Evolutionary conservation across 2,329 filamentous ascomycete species (phyloP).

Genomic region (Bipolaris zeicola): DNA sequence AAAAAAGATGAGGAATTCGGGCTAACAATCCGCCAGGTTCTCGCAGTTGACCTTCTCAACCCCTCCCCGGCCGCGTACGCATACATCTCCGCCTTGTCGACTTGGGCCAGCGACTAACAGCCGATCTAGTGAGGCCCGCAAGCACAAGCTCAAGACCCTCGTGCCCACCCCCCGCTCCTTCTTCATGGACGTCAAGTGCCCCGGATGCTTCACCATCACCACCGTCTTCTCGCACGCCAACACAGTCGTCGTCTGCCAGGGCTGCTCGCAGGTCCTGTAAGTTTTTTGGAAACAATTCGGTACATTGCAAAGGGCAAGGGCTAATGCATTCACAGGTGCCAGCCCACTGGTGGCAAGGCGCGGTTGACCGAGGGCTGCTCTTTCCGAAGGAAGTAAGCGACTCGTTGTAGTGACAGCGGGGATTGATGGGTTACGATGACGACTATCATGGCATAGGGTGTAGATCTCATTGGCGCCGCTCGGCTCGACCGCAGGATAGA

Average conservation of each 20-base stretch:
- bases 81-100: conserved; percentile 17
- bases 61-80: conserved; percentile 80
- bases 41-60: conserved; percentile 99
- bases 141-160: conserved; percentile 99
- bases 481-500: conserved; percentile 52
- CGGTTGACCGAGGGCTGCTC: conserved; percentile 99
- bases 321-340: conserved; percentile 64
- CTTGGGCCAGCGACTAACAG: conserved; percentile 34
- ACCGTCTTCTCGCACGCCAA: conserved; percentile 99
- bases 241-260: conserved; percentile 99
- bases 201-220: conserved; percentile 99
- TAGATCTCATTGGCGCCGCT: conserved; percentile 50
- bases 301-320: conserved; percentile 9
- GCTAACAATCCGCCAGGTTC: conserved; percentile 70
- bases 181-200: conserved; percentile 99
- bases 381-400: conserved; percentile 98
- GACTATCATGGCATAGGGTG: conserved; percentile 46
- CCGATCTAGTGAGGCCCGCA: conserved; percentile 77
- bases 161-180: conserved; percentile 97
- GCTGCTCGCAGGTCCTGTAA: conserved; percentile 94
- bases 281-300: conserved; percentile 17
- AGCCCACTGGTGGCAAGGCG: conserved; percentile 99
- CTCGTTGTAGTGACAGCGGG: conserved; percentile 33
- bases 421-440: conserved; percentile 47
- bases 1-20: conserved; percentile 19